Evolutionary conservation across 192 early-diverging fungal species (phyloP).

Genomic region (Mortierella claussenii): DNA sequence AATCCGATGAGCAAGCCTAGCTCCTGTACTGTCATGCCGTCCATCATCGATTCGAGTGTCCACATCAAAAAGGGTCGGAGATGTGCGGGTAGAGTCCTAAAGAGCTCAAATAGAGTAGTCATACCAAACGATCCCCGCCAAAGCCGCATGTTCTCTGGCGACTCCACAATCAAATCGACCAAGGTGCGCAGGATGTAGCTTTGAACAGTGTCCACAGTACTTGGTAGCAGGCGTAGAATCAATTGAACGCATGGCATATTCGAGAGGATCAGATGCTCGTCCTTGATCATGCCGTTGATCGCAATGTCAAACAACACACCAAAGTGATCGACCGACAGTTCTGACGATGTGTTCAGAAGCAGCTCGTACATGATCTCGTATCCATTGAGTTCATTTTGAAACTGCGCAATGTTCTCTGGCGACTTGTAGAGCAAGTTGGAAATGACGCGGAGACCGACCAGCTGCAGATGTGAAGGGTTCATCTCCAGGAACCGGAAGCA

Average conservation of each 20-base stretch:
- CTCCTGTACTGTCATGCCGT: conserved; percentile 52
- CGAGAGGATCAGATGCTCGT: conserved; percentile 51
- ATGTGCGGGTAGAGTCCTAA: conserved; percentile 40
- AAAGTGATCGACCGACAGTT: conserved; percentile 48
- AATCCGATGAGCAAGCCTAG: conserved; percentile 48
- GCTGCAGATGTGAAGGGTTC: conserved; percentile 45
- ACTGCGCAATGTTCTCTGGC: conserved; percentile 50
- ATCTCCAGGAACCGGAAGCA: conserved; percentile 54
- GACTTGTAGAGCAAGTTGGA: conserved; percentile 57
- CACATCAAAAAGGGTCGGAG: conserved; percentile 55
- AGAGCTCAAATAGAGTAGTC: conserved; percentile 47
- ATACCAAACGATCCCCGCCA: conserved; percentile 44
- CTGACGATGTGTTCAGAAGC: conserved; percentile 26
- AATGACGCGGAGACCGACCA: conserved; percentile 52
- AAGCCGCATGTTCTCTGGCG: conserved; percentile 47
- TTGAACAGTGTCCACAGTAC: conserved; percentile 43
- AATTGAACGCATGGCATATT: conserved; percentile 48
- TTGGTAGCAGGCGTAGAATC: conserved; percentile 39
- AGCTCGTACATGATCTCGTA: conserved; percentile 46
- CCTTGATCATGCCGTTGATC: conserved; percentile 53
- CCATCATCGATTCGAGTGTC: conserved; percentile 54
- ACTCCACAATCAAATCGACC: conserved; percentile 53
- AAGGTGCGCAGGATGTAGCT: conserved; percentile 50
- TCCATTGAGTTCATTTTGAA: conserved; percentile 50
- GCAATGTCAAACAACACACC: conserved; percentile 54